Evolutionary conservation across 805 yeast genomes (phyloP).

Genomic region (Ogataea siamensis): DNA sequence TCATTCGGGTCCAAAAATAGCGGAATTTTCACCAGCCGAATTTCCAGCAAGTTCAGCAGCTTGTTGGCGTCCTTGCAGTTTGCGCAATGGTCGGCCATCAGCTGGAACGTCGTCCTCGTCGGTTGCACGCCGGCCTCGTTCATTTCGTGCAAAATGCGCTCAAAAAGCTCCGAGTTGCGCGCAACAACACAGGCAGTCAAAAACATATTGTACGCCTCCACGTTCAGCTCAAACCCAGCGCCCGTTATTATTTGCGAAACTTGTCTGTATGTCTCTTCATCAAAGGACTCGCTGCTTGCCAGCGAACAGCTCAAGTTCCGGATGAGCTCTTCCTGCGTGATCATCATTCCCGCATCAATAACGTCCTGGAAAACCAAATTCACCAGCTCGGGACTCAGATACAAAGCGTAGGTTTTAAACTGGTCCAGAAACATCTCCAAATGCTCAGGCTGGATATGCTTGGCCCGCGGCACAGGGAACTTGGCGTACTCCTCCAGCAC

Average conservation of each 20-base stretch:
- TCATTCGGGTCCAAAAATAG: constrained; percentile 18
- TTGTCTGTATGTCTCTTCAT: constrained; percentile 13
- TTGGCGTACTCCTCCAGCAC: constrained; percentile 17
- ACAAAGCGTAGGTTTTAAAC: constrained; percentile 13
- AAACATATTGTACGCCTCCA: constrained; percentile 19
- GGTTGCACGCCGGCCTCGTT: constrained; percentile 16
- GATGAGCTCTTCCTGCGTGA: constrained; percentile 22
- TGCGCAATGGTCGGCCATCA: constrained; percentile 18
- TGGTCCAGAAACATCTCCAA: constrained; percentile 21
- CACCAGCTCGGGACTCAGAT: constrained; percentile 12
- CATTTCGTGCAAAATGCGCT: constrained; percentile 18
- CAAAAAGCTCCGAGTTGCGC: constrained; percentile 17
- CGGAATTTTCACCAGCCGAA: constrained; percentile 17
- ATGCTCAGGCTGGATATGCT: constrained; percentile 19
- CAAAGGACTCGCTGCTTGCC: constrained; percentile 10
- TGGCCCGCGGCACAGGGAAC: constrained; percentile 22
- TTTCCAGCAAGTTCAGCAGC: constrained; percentile 24
- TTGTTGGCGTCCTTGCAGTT: constrained; percentile 13
- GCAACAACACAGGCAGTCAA: constrained; percentile 19
- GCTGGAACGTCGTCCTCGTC: constrained; percentile 20
- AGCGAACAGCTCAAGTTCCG: constrained; percentile 18
- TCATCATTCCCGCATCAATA: constrained; percentile 17
- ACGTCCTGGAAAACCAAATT: constrained; percentile 22
- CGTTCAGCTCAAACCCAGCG: constrained; percentile 17
- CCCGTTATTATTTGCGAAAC: constrained; percentile 9